Conservation (phyloP, 371 early-diverging fungal species). For the Nematocida parisii region DNA sequence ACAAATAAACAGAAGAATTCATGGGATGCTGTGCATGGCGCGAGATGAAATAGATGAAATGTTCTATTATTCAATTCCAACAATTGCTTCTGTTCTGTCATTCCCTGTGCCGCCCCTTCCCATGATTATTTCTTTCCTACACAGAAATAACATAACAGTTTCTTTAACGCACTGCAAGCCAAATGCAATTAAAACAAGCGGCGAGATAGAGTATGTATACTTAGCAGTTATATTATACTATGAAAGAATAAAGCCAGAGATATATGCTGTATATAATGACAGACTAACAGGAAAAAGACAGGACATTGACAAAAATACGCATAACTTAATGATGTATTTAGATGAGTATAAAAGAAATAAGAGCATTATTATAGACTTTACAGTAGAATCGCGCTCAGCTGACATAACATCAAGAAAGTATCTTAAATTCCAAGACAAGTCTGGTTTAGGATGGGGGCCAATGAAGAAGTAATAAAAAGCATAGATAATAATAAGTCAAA, state of each 20-base stretch:
- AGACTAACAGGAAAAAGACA: not conserved
- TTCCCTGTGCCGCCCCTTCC: conserved; percentile 57
- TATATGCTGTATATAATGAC: conserved; percentile 13
- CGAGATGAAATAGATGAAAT: conserved; percentile 72
- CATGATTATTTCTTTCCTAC: conserved; percentile 76
- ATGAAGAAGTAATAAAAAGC: conserved; percentile 23
- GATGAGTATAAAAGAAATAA: not conserved
- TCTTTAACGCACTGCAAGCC: conserved; percentile 82
- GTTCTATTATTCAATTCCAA: conserved; percentile 64
- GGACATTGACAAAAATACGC: conserved; percentile 27
- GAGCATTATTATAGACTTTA: not conserved
- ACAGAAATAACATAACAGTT: conserved; percentile 82
- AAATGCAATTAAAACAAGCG: conserved; percentile 86
- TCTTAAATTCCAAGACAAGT: conserved; percentile 52
- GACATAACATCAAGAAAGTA: conserved; percentile 20
- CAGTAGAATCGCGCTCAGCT: not conserved
- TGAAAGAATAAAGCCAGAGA: conserved; percentile 8
- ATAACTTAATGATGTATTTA: conserved; percentile 15
- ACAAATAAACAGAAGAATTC: conserved; percentile 73
- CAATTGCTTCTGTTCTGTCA: conserved; percentile 52
- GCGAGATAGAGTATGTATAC: conserved; percentile 82
- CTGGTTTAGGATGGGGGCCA: conserved; percentile 49
- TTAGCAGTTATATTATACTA: conserved; percentile 28
- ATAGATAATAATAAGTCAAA: not conserved
- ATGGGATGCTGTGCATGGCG: conserved; percentile 85